Conservation (phyloP, 495 filamentous ascomycete species). For the Haplographium delicatum region DNA sequence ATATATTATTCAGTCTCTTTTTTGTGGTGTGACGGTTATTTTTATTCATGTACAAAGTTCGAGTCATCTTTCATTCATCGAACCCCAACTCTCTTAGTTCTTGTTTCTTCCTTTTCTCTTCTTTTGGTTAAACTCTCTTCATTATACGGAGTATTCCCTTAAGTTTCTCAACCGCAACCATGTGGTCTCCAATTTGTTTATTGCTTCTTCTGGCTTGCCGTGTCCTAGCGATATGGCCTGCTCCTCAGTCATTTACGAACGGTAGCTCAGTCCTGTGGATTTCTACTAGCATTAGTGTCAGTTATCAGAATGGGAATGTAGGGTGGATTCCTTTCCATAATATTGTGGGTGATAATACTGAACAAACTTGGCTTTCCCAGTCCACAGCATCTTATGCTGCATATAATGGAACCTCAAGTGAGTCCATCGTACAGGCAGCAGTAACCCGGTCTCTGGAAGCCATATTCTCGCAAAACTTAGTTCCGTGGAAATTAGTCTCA, state of each 20-base stretch:
- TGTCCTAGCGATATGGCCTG: constrained; percentile 53
- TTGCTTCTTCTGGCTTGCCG: constrained; percentile 6
- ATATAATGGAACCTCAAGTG: constrained; percentile 31
- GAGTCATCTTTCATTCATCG: not conserved
- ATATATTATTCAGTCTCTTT: too few relatives aligned
- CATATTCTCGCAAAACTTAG: constrained; percentile 57
- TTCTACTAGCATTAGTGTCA: constrained; percentile 42
- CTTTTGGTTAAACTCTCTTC: not conserved
- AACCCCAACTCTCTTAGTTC: not conserved
- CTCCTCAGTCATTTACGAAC: constrained; percentile 44
- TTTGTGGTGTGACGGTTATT: not conserved
- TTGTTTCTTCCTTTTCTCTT: not conserved
- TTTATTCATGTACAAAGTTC: not conserved
- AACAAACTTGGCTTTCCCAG: constrained; percentile 38
- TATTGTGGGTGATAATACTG: constrained; percentile 27
- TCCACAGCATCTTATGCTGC: constrained; percentile 30
- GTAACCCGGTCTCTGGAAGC: constrained; percentile 39
- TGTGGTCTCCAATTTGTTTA: constrained; percentile 11
- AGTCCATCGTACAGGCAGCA: constrained; percentile 44
- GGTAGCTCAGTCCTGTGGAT: constrained; percentile 54
- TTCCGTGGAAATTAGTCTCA: constrained; percentile 72
- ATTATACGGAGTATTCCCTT: not conserved
- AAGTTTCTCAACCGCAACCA: not conserved
- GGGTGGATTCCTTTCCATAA: constrained; percentile 27
- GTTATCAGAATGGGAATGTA: constrained; percentile 55